These are phyloP conservation scores for Pseudozyma sp. DNA, from an alignment of 1,284 basidiomycete genomes.

Conservation along the genomic window DNA sequence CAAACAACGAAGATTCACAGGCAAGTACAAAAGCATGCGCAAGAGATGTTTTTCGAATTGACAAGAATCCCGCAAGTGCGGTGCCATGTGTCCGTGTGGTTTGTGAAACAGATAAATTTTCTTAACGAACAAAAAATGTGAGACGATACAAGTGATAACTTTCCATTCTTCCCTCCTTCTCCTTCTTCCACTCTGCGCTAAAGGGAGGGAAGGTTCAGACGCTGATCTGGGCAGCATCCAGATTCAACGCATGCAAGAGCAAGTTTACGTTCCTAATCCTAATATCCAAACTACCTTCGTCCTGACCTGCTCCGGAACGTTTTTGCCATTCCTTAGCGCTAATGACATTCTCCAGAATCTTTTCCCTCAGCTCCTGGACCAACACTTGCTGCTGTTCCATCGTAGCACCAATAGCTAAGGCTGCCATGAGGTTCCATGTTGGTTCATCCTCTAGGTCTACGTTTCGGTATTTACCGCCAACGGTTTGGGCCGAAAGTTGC, in stretches of 20 bases:
- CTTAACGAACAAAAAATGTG: background rate
- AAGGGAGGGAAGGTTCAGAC: slow-evolving; percentile 31
- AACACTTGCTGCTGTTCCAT: slow-evolving; percentile 87
- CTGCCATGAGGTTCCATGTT: slow-evolving; percentile 90
- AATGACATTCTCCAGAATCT: slow-evolving; percentile 87
- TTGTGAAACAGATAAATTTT: no score
- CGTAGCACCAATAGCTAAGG: slow-evolving; percentile 85
- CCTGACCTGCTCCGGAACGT: slow-evolving; percentile 31
- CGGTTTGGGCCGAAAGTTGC: slow-evolving; percentile 27
- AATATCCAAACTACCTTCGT: slow-evolving; percentile 41
- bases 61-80: no score
- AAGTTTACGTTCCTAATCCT: slow-evolving; percentile 66
- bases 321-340: slow-evolving; percentile 73
- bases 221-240: slow-evolving; percentile 67
- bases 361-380: slow-evolving; percentile 87
- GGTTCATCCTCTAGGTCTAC: slow-evolving; percentile 85
- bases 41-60: no score
- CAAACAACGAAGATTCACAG: no score
- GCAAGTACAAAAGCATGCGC: no score
- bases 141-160: background rate
- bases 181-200: background rate
- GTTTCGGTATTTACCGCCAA: slow-evolving; percentile 57
- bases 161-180: background rate
- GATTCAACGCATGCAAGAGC: slow-evolving; percentile 64
- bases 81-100: no score